Conservation (phyloP, 139 green algal species). For the Chlorokybus atmophyticus region DNA sequence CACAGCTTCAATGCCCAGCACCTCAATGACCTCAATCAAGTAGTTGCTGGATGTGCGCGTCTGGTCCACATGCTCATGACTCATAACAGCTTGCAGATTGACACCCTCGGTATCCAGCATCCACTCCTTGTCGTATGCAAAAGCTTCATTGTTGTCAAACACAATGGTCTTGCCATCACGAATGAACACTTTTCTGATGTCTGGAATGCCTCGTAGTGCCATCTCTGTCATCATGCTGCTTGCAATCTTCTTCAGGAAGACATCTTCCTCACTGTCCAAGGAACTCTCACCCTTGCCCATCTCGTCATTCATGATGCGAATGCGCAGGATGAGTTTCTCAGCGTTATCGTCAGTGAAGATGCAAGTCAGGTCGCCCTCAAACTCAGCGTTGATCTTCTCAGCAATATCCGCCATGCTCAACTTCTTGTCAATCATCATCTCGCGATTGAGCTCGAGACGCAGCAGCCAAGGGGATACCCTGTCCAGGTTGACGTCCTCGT, state of each 20-base stretch:
- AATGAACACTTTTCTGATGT: conserved; percentile 88
- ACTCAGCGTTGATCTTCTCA: conserved; percentile 64
- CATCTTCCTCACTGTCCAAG: conserved; percentile 34
- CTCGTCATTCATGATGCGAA: conserved; percentile 45
- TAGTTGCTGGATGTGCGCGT: conserved; percentile 73
- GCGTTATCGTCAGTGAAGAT: conserved; percentile 97
- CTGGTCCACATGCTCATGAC: conserved; percentile 72
- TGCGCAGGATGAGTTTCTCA: conserved; percentile 75
- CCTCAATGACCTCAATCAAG: conserved; percentile 79
- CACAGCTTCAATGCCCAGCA: conserved; percentile 92
- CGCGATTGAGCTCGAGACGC: conserved; percentile 77
- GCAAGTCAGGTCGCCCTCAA: conserved; percentile 76
- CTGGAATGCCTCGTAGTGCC: conserved; percentile 53
- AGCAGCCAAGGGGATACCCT: conserved; percentile 88
- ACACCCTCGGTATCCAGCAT: conserved; percentile 95
- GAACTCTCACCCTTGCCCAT: conserved; percentile 1
- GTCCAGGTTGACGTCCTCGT: conserved; percentile 57
- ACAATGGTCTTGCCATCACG: conserved; percentile 56
- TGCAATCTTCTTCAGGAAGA: conserved; percentile 68
- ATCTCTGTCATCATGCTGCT: conserved; percentile 55
- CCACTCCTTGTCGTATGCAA: conserved; percentile 69
- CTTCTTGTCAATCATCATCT: conserved; percentile 93
- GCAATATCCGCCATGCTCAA: conserved; percentile 59
- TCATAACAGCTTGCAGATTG: conserved; percentile 85
- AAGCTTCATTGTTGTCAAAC: conserved; percentile 34